Base-by-base conservation (phyloP, 495 filamentous ascomycete species). In the Thermothielavioides terrestris region DNA sequence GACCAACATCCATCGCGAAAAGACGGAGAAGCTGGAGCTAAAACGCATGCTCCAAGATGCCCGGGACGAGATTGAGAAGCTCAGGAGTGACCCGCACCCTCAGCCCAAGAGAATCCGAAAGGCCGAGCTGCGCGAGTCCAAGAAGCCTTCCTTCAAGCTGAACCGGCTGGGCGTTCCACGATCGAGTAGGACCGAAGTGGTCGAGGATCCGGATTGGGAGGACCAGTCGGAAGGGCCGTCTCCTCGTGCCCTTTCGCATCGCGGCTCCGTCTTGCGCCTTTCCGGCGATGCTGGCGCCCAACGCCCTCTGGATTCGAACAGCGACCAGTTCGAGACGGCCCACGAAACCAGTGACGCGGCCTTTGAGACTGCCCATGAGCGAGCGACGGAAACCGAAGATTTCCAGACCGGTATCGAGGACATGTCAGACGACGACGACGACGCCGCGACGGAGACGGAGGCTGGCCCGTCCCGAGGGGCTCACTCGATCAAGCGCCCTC, bases 41-140 rank as follows among this genome's bases (percentile, higher is more conserved):
- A 91, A 86, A 66, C 85, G 94, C 46, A 88, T 98, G 81, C 77
- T 98, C 26, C 94, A 95, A 70, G 92, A 98, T 55, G 85, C 89
- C 30, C 81, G 92, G 23, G 92, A 98, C 65, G 94, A 98, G 58
- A 67, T 98, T 21, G 92, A 97, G 68, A 76, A 79, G 53, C 68
- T 83, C 26, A 80, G 89, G 46, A 75, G 65, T 41, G 86, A 89
- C 20, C 68, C 59, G 28, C 55, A 75, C 22, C 74, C 69, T 20
- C 67, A 69, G 26, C 69, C 61, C 22, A 74, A 69, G 41, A 89
- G 88, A 59, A 80, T 76, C 55, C 78, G 85, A 31, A 89, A 86
- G 68, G 70, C 78, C n/a, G 85, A 88, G 39, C 63, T 77, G 0
- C 83, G 83, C 48, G 71, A 84, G 20, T 79, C 84, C 66, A 88